Conservation (phyloP, 441 rosid genomes). For the Erodium moschatum region DNA sequence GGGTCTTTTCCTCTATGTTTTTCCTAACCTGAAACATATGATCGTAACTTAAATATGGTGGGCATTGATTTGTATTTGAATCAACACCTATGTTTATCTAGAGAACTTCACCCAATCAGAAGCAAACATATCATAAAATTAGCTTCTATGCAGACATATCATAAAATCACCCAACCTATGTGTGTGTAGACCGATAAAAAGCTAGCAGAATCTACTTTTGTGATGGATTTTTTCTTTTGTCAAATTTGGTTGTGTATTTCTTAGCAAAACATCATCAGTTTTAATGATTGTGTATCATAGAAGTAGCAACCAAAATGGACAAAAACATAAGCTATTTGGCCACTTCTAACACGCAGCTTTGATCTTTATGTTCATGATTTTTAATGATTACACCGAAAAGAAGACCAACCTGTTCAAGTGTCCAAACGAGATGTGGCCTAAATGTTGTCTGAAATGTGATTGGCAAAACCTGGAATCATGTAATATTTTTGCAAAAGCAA, state of each 20-base stretch:
- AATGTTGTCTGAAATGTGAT: constrained; percentile 21
- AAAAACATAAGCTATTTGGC: no score
- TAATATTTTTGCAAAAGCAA: background rate
- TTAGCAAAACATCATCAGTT: no score
- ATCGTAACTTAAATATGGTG: background rate
- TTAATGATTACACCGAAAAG: background rate
- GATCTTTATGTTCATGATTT: background rate
- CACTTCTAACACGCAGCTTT: background rate
- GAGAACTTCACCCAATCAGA: no score
- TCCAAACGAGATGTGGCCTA: constrained; percentile 15
- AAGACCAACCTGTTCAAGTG: constrained; percentile 19
- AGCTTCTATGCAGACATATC: no score
- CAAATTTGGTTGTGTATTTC: background rate
- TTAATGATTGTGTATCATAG: no score
- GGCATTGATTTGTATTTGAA: background rate
- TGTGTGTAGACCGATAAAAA: background rate
- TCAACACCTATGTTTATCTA: background rate
- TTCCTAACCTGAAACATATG: constrained; percentile 13
- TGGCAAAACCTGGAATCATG: constrained; percentile 17
- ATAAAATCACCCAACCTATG: no score
- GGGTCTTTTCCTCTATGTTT: constrained; percentile 22
- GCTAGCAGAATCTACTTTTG: background rate
- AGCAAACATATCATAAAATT: no score
- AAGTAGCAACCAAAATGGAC: no score
- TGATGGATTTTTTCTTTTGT: background rate